A percentile compares a stretch with the other conserved stretches of the same genome.
phyloP scores from a whole-genome alignment of 805 yeast species.

The Yarrowia sp. region DNA sequence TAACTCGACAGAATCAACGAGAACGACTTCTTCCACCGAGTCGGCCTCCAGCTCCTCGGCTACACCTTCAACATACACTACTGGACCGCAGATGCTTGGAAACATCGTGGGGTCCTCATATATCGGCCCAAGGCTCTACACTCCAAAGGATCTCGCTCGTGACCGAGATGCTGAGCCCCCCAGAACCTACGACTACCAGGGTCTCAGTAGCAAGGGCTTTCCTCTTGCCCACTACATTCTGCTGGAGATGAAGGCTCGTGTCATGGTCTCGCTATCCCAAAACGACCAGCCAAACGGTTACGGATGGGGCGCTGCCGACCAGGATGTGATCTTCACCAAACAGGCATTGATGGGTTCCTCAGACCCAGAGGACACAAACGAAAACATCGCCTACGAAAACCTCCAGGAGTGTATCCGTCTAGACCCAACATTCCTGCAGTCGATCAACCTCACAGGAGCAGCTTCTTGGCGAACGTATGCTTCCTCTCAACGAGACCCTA shows the following conservation, averaged over 20 bases:
- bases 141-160: conserved; percentile 28
- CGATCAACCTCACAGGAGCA: conserved; percentile 28
- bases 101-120: background rate
- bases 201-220: conserved; percentile 1
- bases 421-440: conserved; percentile 27
- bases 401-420: conserved; percentile 5
- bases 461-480: conserved; percentile 44
- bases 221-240: conserved; percentile 16
- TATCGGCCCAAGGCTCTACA: conserved; percentile 27
- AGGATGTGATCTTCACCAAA: conserved; percentile 9
- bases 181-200: conserved; percentile 13
- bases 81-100: conserved; percentile 3
- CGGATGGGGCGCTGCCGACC: conserved; percentile 5
- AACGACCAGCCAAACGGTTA: conserved; percentile 14
- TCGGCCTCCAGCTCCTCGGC: background rate
- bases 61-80: background rate
- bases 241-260: conserved; percentile 4
- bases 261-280: background rate
- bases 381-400: conserved; percentile 12
- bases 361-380: conserved; percentile 5
- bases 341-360: conserved; percentile 8
- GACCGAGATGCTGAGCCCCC: conserved; percentile 26
- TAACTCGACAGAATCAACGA: background rate
- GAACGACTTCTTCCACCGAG: background rate
- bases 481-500: conserved; percentile 44